Base-by-base conservation (phyloP, 225 moss, liverwort and hornwort genomes). In the Physcomitrium patens region DNA sequence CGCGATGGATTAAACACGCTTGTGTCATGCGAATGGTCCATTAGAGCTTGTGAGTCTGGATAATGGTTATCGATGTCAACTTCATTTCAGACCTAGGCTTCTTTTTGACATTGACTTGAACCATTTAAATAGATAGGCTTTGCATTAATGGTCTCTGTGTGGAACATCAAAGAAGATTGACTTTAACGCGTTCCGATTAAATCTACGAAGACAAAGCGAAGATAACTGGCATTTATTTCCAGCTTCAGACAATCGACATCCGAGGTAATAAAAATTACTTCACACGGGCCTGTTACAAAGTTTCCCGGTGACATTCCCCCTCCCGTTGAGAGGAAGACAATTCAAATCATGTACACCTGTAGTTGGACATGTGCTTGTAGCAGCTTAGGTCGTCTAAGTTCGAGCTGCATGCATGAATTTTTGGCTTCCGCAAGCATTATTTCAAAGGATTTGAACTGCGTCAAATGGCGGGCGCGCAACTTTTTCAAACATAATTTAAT, bases 41-140 rank as follows among this genome's bases (percentile, higher is more conserved):
- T 51, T 50, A n/a, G 41, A 41, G 41, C 24, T 42, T 69, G 69
- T 54, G 37, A 69, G 54, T 41, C 20, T 20, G 14, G 68, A 68
- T 12, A 3, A 12, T 8, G 18, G 13, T 66, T 17, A 67, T 50
- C 10, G 67, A 67, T 12, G 67, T 12, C 52, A 37, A 37, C 31
- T 28, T 57, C 43, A 43, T 15, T 70, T 15, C 22, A 15, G 16
- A 54, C 24, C 69, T 56, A 20, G 23, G 4, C 56, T 56, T 70
- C 42, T 53, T 22, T 20, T 20, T 56, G 56, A 43, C 23, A 18
- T 56, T 56, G 69, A 69, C 56, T 43, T 28, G 7, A 51, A 31
- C 7, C 23, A 56, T 23, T 70, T 22, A 44, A 22, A 5, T 44
- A 4, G 16, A 22, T 23, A 20, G 53, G 15, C 41, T 57, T 15